Evolutionary conservation across 768 basidiomycete genomes (phyloP).

Genomic region (Sistotremastrum suecicum): DNA sequence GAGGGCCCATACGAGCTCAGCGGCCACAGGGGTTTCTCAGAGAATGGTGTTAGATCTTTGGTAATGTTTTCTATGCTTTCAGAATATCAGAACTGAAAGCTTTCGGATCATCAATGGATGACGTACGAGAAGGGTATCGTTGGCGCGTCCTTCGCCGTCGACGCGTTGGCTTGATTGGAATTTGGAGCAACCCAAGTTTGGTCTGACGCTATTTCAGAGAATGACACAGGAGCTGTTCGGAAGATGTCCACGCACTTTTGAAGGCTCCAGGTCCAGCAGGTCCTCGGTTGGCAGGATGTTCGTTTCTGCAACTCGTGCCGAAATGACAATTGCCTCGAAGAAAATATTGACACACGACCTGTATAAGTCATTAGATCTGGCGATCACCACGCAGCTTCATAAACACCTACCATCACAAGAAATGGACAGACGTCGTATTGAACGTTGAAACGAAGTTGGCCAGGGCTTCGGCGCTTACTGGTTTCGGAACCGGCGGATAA

Average conservation of each 20-base stretch:
- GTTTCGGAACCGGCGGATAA: no score
- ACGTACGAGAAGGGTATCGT: slow-evolving; percentile 27
- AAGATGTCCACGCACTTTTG: slow-evolving; percentile 30
- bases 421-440: no score
- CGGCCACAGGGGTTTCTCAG: slow-evolving; percentile 68
- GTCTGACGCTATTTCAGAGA: slow-evolving; percentile 13
- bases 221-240: no score
- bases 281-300: slow-evolving; percentile 34
- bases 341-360: slow-evolving; percentile 52
- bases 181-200: slow-evolving; percentile 25
- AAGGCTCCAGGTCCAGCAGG: slow-evolving; percentile 22
- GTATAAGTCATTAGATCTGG: not conserved
- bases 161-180: slow-evolving; percentile 7
- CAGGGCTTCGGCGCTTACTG: no score
- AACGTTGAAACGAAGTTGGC: no score
- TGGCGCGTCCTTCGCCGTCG: slow-evolving; percentile 11
- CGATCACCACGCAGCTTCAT: no score
- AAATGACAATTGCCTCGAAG: slow-evolving; percentile 52
- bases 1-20: slow-evolving; percentile 66
- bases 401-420: no score
- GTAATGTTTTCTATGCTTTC: slow-evolving; percentile 45
- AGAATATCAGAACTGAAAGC: not conserved
- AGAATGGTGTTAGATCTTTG: slow-evolving; percentile 42
- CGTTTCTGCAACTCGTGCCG: slow-evolving; percentile 49
- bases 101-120: slow-evolving; percentile 1